These are phyloP conservation scores for Pythium angustatum DNA, from an alignment of 352 stramenopile genomes.

Conservation along the genomic window DNA sequence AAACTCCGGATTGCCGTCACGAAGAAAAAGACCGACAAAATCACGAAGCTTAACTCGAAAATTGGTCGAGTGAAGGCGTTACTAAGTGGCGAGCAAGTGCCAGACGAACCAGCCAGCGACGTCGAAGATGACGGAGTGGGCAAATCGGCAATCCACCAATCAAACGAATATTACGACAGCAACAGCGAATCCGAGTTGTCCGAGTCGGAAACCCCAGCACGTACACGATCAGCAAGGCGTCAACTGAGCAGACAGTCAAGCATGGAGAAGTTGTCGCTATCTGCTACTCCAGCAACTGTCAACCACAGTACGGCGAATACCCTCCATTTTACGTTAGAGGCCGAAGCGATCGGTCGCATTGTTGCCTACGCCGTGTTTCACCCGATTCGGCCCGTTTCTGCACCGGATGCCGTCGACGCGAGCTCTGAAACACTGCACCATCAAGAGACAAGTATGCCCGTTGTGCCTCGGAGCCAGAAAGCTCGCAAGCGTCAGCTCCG, in stretches of 20 bases:
- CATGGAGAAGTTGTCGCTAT: background rate
- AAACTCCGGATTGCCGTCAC: constrained; percentile 87
- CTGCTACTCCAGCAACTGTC: constrained; percentile 1
- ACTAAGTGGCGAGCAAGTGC: constrained; percentile 71
- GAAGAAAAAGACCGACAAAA: constrained; percentile 91
- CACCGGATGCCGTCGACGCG: background rate
- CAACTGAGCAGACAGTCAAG: constrained; percentile 4
- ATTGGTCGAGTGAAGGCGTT: constrained; percentile 80
- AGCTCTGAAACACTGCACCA: constrained; percentile 14
- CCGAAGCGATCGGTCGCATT: constrained; percentile 80
- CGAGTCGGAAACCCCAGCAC: constrained; percentile 53
- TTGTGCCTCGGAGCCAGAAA: constrained; percentile 51
- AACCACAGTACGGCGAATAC: constrained; percentile 49
- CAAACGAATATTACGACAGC: constrained; percentile 71
- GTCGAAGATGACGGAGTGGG: constrained; percentile 39
- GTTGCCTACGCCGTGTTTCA: constrained; percentile 81
- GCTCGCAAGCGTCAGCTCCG: constrained; percentile 70
- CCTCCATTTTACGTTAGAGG: constrained; percentile 81
- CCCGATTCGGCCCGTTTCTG: constrained; percentile 30
- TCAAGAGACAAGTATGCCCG: constrained; percentile 25
- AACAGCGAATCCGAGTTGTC: constrained; percentile 89
- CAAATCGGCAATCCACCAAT: constrained; percentile 30
- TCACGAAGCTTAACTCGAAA: constrained; percentile 81
- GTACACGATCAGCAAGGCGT: constrained; percentile 35
- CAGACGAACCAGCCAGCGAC: constrained; percentile 43